Evolutionary conservation across 306 rosid genomes (phyloP).

Genomic region (Begonia peltatifolia): DNA sequence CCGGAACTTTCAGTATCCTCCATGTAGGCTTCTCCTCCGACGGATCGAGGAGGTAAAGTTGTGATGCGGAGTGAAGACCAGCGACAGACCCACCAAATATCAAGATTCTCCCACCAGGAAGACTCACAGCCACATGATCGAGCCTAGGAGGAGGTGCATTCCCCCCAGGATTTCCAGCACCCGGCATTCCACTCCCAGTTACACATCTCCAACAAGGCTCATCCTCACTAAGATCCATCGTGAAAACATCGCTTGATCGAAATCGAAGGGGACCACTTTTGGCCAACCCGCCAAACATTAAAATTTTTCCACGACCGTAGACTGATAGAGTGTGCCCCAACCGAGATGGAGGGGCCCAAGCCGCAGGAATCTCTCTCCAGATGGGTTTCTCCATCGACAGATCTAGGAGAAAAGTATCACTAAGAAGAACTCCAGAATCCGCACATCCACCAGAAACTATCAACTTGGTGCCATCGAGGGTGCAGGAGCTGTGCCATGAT

Average conservation of each 20-base stretch:
- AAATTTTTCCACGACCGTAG: constrained; percentile 93
- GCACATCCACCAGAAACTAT: constrained; percentile 99
- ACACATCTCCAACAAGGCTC: constrained; percentile 99
- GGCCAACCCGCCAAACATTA: constrained; percentile 99
- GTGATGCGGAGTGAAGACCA: constrained; percentile 98
- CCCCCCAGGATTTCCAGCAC: constrained; percentile 97
- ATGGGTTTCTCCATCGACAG: constrained; percentile 90
- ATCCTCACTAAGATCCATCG: constrained; percentile 94
- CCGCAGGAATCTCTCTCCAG: constrained; percentile 94
- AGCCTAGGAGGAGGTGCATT: constrained; percentile 98
- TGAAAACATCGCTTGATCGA: constrained; percentile 94
- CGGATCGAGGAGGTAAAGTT: constrained; percentile 89
- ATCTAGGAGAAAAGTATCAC: constrained; percentile 94
- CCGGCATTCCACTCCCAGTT: constrained; percentile 92
- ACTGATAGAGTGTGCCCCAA: constrained; percentile 91
- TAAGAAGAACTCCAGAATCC: constrained; percentile 95
- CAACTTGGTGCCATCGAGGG: constrained; percentile 95
- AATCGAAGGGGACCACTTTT: constrained; percentile 95
- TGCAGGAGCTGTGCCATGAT: constrained; percentile 99
- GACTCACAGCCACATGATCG: constrained; percentile 94
- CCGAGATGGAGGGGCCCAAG: constrained; percentile 99
- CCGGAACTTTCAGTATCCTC: constrained; percentile 91
- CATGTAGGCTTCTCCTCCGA: constrained; percentile 96
- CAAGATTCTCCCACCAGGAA: constrained; percentile 95
- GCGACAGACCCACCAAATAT: constrained; percentile 99